These are phyloP conservation scores for Entophlyctis luteolus DNA, from an alignment of 192 early-diverging fungal species.

Conservation along the genomic window DNA sequence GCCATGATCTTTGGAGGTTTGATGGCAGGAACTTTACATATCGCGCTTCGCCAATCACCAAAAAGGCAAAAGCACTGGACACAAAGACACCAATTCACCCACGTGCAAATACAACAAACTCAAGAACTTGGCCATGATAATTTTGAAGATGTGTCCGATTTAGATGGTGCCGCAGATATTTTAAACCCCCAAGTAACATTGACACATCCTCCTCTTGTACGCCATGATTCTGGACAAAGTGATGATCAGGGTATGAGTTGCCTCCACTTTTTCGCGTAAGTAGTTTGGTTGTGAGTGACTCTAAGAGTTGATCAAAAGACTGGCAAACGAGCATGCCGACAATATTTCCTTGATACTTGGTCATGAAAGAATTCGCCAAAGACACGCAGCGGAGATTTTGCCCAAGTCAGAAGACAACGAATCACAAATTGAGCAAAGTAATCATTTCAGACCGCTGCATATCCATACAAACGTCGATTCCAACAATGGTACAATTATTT, in stretches of 20 bases:
- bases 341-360: background rate
- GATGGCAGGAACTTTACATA: background rate
- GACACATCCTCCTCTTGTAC: slow-evolving; percentile 1
- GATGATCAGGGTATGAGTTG: slow-evolving; percentile 30
- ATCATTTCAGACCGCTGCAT: background rate
- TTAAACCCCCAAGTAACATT: background rate
- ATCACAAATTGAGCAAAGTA: background rate
- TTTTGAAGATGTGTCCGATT: background rate
- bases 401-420: background rate
- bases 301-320: background rate
- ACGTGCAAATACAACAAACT: background rate
- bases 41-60: background rate
- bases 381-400: background rate
- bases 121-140: background rate
- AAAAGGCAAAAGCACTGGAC: background rate
- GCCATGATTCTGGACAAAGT: slow-evolving; percentile 25
- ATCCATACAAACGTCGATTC: background rate
- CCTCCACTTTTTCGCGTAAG: slow-evolving; percentile 27
- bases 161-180: background rate
- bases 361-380: background rate
- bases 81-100: background rate
- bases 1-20: background rate
- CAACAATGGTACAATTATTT: background rate
- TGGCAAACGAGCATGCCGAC: slow-evolving; percentile 5
- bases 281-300: background rate